A percentile compares a stretch with the other conserved stretches of the same genome.
phyloP scores from a whole-genome alignment of 78 protist species.

The Capsaspora owczarzaki region DNA sequence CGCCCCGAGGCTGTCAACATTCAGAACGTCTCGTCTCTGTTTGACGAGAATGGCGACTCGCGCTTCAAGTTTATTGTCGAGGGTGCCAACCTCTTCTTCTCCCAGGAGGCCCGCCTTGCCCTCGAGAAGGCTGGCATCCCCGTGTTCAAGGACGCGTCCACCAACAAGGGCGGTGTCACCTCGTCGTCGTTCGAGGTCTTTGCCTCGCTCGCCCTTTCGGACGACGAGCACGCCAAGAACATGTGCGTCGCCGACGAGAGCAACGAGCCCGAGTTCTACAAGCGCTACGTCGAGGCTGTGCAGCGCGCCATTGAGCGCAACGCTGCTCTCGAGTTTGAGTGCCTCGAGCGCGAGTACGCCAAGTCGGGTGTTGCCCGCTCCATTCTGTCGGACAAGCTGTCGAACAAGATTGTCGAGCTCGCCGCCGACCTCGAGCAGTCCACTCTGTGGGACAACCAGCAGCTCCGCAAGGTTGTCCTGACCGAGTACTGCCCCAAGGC shows the following conservation, averaged over 20 bases:
- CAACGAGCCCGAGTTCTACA: conserved; percentile 54
- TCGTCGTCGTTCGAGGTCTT: conserved; percentile 76
- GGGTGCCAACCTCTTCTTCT: conserved; percentile 86
- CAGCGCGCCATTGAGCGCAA: conserved; percentile 57
- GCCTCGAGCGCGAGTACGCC: conserved; percentile 59
- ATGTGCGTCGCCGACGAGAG: conserved; percentile 44
- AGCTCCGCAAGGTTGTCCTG: conserved; percentile 6
- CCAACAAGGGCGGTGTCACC: conserved; percentile 89
- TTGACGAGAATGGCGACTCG: conserved; percentile 24
- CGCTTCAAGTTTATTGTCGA: conserved; percentile 73
- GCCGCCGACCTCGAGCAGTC: conserved; percentile 1
- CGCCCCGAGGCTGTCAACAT: conserved; percentile 73
- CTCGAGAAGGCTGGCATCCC: conserved; percentile 74
- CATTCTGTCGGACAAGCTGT: conserved; percentile 50
- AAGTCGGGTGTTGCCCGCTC: conserved; percentile 28
- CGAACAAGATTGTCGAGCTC: conserved; percentile 47
- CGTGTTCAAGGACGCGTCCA: conserved; percentile 73
- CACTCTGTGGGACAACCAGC: conserved; percentile 41
- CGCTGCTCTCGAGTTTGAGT: conserved; percentile 57
- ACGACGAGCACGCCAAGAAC: conserved; percentile 24
- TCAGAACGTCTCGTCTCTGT: conserved; percentile 44
- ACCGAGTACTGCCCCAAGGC: background rate
- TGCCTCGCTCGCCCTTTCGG: conserved; percentile 56
- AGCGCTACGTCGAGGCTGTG: conserved; percentile 50
- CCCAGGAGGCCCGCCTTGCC: conserved; percentile 69